A percentile compares a stretch with the other conserved stretches of the same genome.
These are phyloP conservation scores for Boechera stricta DNA, from an alignment of 345 rosid species.

Conservation along the genomic window DNA sequence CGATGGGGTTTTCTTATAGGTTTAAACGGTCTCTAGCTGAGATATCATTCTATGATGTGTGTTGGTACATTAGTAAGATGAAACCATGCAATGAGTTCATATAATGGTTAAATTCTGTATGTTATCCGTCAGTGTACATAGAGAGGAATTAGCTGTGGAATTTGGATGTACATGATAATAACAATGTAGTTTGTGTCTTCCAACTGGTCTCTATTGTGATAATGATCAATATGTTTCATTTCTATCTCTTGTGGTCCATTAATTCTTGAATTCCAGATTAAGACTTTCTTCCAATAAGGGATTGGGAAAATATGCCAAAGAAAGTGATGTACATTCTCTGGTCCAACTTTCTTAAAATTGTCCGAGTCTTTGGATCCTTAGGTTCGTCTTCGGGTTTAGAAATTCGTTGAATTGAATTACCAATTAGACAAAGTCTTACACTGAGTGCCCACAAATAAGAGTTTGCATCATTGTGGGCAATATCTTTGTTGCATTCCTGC, in stretches of 20 bases:
- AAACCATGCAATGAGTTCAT: neutral
- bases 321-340: constrained; percentile 27
- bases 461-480: constrained; percentile 8
- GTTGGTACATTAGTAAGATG: neutral
- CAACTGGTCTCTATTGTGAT: neutral
- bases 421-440: neutral
- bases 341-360: constrained; percentile 1
- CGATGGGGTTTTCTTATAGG: neutral
- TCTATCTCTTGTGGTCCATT: constrained; percentile 16
- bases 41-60: neutral
- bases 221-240: constrained; percentile 15
- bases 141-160: neutral
- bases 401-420: neutral
- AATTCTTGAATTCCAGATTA: constrained; percentile 7
- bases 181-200: constrained; percentile 1
- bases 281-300: constrained; percentile 16
- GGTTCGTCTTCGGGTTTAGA: neutral
- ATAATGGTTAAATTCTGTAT: neutral
- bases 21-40: neutral
- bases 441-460: neutral
- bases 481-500: neutral
- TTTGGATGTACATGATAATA: neutral
- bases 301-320: constrained; percentile 6
- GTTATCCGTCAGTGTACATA: neutral
- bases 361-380: constrained; percentile 18